These are phyloP conservation scores for Pichia nanzhaoensis DNA, from an alignment of 805 yeast species.

Conservation along the genomic window DNA sequence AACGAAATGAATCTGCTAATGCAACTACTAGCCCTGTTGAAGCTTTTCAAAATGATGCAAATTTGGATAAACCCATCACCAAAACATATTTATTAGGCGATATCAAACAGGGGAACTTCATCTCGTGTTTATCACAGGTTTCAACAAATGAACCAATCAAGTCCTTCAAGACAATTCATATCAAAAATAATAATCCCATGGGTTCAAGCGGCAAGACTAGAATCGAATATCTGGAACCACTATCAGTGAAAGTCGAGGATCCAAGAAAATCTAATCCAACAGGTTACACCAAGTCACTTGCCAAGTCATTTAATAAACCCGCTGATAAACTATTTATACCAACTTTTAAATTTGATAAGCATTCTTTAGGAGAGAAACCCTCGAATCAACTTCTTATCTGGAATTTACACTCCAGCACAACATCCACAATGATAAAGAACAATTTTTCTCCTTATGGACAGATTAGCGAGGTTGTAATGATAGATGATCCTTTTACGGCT, in stretches of 20 bases:
- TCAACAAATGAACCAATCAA: neutral
- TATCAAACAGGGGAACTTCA: constrained; percentile 2
- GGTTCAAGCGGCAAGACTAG: neutral
- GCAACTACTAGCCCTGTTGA: too few species aligned
- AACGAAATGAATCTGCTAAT: too few species aligned
- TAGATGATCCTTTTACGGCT: constrained; percentile 68
- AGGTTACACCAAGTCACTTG: constrained; percentile 8
- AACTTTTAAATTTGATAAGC: constrained; percentile 46
- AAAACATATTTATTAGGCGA: constrained; percentile 1
- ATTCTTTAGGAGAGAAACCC: constrained; percentile 73
- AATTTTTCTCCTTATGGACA: constrained; percentile 59
- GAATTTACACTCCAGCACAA: constrained; percentile 52
- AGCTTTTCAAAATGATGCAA: too few species aligned
- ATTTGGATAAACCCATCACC: neutral
- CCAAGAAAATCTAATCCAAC: constrained; percentile 17
- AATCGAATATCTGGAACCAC: constrained; percentile 5
- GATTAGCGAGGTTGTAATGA: constrained; percentile 49
- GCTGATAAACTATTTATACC: constrained; percentile 17
- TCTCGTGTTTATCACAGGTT: constrained; percentile 1
- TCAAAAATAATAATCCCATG: neutral
- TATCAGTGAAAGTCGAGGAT: constrained; percentile 13
- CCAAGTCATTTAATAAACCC: constrained; percentile 6
- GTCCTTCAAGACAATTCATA: constrained; percentile 4
- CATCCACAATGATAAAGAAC: constrained; percentile 39
- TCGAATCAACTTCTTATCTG: constrained; percentile 62